Conservation (phyloP, 2,329 filamentous ascomycete genomes). For the Pyrenochaeta sp. region DNA sequence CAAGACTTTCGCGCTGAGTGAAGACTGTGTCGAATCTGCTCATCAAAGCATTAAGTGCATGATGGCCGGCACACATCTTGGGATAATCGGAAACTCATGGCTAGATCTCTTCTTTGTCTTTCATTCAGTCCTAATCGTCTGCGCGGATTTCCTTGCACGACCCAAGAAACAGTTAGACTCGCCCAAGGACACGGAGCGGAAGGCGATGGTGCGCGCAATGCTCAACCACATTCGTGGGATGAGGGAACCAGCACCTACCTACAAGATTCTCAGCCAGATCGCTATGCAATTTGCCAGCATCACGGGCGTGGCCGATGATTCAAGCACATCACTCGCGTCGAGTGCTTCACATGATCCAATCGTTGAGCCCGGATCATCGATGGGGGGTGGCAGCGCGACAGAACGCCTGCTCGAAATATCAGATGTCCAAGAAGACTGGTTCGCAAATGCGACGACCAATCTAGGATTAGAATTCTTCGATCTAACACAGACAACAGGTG, state of each 20-base stretch:
- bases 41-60: slow-evolving; percentile 33
- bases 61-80: slow-evolving; percentile 20
- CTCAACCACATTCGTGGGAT: slow-evolving; percentile 24
- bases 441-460: slow-evolving; percentile 27
- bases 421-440: slow-evolving; percentile 32
- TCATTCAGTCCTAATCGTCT: slow-evolving; percentile 36
- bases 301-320: slow-evolving; percentile 26
- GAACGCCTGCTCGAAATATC: slow-evolving; percentile 19
- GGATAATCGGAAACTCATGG: slow-evolving; percentile 31
- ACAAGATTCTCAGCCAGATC: slow-evolving; percentile 30
- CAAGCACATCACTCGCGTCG: not conserved
- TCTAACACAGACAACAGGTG: slow-evolving; percentile 9
- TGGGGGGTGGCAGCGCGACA: slow-evolving; percentile 13
- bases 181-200: slow-evolving; percentile 29
- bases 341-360: slow-evolving; percentile 4
- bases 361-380: slow-evolving; percentile 4
- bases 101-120: slow-evolving; percentile 37
- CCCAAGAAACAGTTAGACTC: slow-evolving; percentile 27
- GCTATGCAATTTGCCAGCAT: slow-evolving; percentile 36
- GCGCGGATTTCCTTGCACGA: slow-evolving; percentile 38
- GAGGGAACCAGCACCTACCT: slow-evolving; percentile 28
- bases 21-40: slow-evolving; percentile 39
- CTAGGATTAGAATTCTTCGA: slow-evolving; percentile 34
- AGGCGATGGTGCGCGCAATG: slow-evolving; percentile 29
- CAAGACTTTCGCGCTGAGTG: slow-evolving; percentile 25